Conservation (phyloP, 306 rosid genomes). For the Prunus campanulata region DNA sequence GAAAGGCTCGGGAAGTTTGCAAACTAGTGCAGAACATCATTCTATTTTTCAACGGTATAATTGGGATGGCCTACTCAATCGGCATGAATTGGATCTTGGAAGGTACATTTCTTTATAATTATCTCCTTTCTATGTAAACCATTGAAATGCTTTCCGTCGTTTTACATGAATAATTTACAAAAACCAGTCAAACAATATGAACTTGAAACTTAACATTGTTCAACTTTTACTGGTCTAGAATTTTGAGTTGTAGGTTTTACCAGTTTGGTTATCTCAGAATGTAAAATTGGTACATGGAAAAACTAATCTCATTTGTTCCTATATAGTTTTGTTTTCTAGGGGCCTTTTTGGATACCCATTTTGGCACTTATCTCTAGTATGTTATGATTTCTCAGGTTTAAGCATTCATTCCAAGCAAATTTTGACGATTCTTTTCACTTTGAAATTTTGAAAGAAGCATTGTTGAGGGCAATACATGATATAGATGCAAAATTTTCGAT, state of each 20-base stretch:
- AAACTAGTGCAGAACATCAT: slow-evolving; percentile 39
- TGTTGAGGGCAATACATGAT: slow-evolving; percentile 84
- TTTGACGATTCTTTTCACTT: slow-evolving; percentile 74
- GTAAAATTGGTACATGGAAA: neutral
- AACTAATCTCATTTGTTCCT: neutral
- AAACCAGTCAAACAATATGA: neutral
- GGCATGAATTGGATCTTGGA: slow-evolving; percentile 47
- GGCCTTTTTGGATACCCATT: neutral
- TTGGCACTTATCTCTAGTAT: slow-evolving; percentile 12
- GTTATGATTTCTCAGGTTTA: slow-evolving; percentile 57
- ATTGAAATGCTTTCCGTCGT: neutral
- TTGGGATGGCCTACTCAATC: slow-evolving; percentile 56
- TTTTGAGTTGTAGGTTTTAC: neutral
- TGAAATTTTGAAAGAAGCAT: slow-evolving; percentile 89
- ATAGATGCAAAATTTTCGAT: slow-evolving; percentile 81
- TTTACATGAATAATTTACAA: neutral
- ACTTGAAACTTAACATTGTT: neutral
- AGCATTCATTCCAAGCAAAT: slow-evolving; percentile 49
- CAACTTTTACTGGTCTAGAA: neutral
- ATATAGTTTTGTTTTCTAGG: neutral
- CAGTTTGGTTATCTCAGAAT: neutral
- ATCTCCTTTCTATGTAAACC: neutral
- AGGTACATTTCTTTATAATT: slow-evolving; percentile 43
- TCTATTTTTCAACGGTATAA: slow-evolving; percentile 25
- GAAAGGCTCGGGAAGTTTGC: slow-evolving; percentile 40